phyloP scores from a whole-genome alignment of 345 rosid genomes.

The Tarenaya hassleriana region DNA sequence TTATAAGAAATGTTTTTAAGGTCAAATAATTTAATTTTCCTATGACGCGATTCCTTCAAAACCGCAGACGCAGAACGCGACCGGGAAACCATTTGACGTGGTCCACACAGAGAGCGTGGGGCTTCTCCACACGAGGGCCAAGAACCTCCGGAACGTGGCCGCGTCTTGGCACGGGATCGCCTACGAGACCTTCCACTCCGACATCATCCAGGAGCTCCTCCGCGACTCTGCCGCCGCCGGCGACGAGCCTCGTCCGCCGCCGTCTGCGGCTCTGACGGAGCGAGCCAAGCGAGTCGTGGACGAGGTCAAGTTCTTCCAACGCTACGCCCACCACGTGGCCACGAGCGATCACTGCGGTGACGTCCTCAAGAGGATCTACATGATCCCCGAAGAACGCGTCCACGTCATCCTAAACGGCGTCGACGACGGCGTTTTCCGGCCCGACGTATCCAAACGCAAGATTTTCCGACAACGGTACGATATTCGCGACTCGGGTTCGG shows the following conservation, averaged over 20 bases:
- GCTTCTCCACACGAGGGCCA: slow-evolving; percentile 74
- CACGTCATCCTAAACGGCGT: slow-evolving; percentile 86
- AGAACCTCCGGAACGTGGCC: slow-evolving; percentile 51
- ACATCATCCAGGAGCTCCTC: slow-evolving; percentile 77
- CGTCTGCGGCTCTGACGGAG: slow-evolving; percentile 43
- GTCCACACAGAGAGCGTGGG: slow-evolving; percentile 84
- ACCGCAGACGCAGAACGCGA: slow-evolving; percentile 47
- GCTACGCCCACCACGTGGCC: slow-evolving; percentile 80
- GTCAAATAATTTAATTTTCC: no score
- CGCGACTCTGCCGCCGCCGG: slow-evolving; percentile 24
- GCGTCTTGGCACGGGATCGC: slow-evolving; percentile 94
- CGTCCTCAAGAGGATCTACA: slow-evolving; percentile 74
- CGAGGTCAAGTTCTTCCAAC: slow-evolving; percentile 82
- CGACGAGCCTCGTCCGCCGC: slow-evolving; percentile 43
- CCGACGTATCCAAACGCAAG: slow-evolving; percentile 42
- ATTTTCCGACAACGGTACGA: slow-evolving; percentile 49
- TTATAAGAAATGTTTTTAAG: no score
- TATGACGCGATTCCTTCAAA: not conserved
- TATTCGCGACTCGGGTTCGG: slow-evolving; percentile 23
- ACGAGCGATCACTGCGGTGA: slow-evolving; percentile 94
- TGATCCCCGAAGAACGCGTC: slow-evolving; percentile 90
- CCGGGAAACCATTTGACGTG: slow-evolving; percentile 71
- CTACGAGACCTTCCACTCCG: slow-evolving; percentile 82
- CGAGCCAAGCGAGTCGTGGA: slow-evolving; percentile 58
- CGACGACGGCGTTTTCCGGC: slow-evolving; percentile 58